Evolutionary conservation across 805 yeast species (phyloP).

Genomic region (Starmerella stigmatis): DNA sequence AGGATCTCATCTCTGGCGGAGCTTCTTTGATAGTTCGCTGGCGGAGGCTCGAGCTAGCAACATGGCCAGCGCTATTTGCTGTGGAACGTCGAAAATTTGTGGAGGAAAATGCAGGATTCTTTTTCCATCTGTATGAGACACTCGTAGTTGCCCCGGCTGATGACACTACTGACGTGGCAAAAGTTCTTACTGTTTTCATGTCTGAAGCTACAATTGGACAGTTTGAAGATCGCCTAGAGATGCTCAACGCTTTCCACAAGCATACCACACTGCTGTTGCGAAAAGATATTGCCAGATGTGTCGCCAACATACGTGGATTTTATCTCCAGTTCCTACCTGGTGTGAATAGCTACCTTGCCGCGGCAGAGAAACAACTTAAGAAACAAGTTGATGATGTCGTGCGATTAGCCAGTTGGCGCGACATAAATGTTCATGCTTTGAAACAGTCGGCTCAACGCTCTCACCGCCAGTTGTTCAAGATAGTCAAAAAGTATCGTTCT

Average conservation of each 20-base stretch:
- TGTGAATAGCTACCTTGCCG: conserved; percentile 39
- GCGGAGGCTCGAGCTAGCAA: conserved; percentile 76
- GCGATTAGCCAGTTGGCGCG: conserved; percentile 91
- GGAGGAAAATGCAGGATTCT: conserved; percentile 62
- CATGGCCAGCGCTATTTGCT: conserved; percentile 70
- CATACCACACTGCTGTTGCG: conserved; percentile 35
- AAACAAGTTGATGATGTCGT: conserved; percentile 80
- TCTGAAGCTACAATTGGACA: conserved; percentile 73
- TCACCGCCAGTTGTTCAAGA: conserved; percentile 71
- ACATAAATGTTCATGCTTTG: conserved; percentile 83
- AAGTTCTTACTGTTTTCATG: conserved; percentile 64
- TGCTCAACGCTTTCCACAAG: conserved; percentile 53
- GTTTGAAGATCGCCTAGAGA: conserved; percentile 44
- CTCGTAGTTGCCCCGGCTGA: conserved; percentile 36
- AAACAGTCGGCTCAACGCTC: conserved; percentile 89
- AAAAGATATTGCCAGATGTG: conserved; percentile 30
- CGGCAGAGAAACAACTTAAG: conserved; percentile 46
- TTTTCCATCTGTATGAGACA: conserved; percentile 82
- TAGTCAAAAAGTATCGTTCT: conserved; percentile 70
- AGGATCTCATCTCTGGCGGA: conserved; percentile 43
- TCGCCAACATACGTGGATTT: conserved; percentile 50
- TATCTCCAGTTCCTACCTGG: conserved; percentile 53
- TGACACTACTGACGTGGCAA: conserved; percentile 34
- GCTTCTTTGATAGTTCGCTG: conserved; percentile 71
- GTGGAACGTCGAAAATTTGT: conserved; percentile 41